phyloP scores from a whole-genome alignment of 108 stramenopile species.

The Seminavis robusta region DNA sequence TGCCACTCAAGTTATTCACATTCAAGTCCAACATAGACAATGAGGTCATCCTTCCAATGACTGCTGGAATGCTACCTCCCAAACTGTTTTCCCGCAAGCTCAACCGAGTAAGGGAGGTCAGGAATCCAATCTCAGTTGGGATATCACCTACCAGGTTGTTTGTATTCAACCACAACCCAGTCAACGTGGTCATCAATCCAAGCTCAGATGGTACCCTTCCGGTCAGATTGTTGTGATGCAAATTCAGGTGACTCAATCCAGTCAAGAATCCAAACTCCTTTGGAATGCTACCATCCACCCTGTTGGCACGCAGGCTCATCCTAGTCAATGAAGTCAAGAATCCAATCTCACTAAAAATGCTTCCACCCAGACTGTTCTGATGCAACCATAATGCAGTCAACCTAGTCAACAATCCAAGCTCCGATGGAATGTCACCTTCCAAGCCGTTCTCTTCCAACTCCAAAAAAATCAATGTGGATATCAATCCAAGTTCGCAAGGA shows the following conservation, averaged over 20 bases:
- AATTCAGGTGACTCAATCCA: constrained; percentile 17
- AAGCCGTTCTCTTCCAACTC: constrained; percentile 33
- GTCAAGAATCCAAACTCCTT: constrained; percentile 18
- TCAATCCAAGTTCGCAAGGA: constrained; percentile 19
- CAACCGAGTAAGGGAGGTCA: no score
- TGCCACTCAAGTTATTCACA: no score
- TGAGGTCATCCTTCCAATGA: no score
- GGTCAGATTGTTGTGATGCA: constrained; percentile 29
- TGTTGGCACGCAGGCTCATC: constrained; percentile 29
- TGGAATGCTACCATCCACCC: constrained; percentile 29
- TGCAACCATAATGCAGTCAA: no score
- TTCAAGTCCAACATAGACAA: no score
- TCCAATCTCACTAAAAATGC: constrained; percentile 23
- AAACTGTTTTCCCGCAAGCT: no score
- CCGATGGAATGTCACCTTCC: constrained; percentile 22
- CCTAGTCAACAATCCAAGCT: no score
- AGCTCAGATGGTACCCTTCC: constrained; percentile 34
- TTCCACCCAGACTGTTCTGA: constrained; percentile 33
- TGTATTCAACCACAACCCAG: no score
- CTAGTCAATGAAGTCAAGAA: constrained; percentile 15
- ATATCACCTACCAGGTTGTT: no score
- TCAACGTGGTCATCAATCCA: no score
- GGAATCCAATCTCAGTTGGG: no score
- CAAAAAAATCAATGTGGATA: constrained; percentile 14
- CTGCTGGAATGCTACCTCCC: no score